Base-by-base conservation (phyloP, 371 early-diverging fungal genomes). In the Syncephalastrum contaminatum region DNA sequence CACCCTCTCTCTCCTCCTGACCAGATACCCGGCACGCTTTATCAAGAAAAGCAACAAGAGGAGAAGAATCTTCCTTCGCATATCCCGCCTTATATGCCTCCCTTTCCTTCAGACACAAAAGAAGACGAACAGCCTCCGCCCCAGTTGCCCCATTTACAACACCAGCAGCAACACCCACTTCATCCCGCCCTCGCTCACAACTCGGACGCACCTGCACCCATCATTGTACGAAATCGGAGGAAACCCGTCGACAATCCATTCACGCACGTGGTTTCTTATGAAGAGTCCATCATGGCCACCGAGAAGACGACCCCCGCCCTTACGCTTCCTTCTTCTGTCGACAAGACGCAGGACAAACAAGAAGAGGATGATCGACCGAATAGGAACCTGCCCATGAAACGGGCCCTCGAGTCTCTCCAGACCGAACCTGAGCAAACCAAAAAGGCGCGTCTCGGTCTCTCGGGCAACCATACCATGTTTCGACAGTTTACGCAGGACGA, bases 201-300 rank as follows among this genome's bases (percentile, higher is more conserved):
- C 4, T 40, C 58, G 7, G 49, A 39, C 20, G 57, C 63, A 22
- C 66, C 67, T 5, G 59, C 67, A 13, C 66, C 72, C 13, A 60
- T 73, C 12, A 62, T 71, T 43, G 70, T 77, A 5, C 69, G 64
- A 36, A 62, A 66, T 14, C 51, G 68, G 46, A 75, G 73, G 58
- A 73, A 69, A 22, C 68, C 74, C 2, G 63, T 73, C 21, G 67
- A 73, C 10, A 81, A 85, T 40, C 85, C 83, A 7, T 85, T 80
- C 51, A 77, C 60, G 8, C 76, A 76, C 49, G 71, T 81, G 40
- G 72, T 73, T 16, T 76, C 85, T 3, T 78, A 73, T 44, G 68
- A 72, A 41, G 85, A 82, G 30, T 82, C 83, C 1, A 63, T 62
- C 19, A 53, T 72, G 48, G 72, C 67, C 2, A 48, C 59, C 16